phyloP scores from a whole-genome alignment of 768 basidiomycete species.

The Trametes coccinea region DNA sequence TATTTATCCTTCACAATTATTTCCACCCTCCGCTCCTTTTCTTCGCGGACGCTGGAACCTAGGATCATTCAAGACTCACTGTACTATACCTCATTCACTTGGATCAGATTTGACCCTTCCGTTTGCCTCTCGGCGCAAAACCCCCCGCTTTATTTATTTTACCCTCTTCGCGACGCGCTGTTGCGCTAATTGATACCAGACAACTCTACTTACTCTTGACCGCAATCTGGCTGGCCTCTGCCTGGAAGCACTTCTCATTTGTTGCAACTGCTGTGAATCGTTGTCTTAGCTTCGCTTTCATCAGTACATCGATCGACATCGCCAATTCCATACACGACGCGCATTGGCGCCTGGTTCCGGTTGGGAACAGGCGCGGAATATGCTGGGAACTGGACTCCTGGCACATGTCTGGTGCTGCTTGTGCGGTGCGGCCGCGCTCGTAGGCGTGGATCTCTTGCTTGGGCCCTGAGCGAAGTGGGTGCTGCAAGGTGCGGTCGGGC shows the following conservation, averaged over 20 bases:
- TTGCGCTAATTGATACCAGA: conserved; percentile 2
- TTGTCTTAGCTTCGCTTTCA: not conserved
- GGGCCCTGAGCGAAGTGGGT: too few relatives aligned
- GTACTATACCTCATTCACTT: not conserved
- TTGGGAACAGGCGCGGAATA: too few relatives aligned
- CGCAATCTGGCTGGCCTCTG: not conserved
- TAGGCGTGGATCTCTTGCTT: too few relatives aligned
- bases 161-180: conserved; percentile 7
- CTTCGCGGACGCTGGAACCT: conserved; percentile 6
- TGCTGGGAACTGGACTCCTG: too few relatives aligned
- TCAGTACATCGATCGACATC: too few relatives aligned
- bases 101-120: not conserved
- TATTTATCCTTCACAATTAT: conserved; percentile 8
- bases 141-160: conserved; percentile 9
- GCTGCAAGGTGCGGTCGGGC: too few relatives aligned
- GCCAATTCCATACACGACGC: too few relatives aligned
- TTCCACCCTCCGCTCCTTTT: not conserved
- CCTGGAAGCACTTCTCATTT: not conserved
- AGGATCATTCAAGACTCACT: not conserved
- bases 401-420: too few relatives aligned
- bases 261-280: not conserved
- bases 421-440: too few relatives aligned
- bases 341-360: too few relatives aligned
- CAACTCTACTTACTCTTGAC: not conserved
- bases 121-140: not conserved